phyloP scores from a whole-genome alignment of 495 filamentous ascomycete genomes.

The Penicillium manginii region DNA sequence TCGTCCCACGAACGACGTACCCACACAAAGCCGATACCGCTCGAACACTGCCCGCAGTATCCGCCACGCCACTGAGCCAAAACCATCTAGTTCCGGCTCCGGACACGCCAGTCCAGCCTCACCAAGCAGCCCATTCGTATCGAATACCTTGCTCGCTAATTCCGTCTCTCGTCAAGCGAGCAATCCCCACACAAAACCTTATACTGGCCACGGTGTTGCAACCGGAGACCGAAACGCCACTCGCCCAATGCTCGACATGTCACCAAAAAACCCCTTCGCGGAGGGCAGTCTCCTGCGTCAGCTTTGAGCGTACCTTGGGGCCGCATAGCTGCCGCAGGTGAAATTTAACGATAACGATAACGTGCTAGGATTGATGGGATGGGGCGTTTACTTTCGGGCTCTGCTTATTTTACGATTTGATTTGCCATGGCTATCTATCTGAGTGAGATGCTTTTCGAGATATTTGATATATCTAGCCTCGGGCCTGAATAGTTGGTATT shows the following conservation, averaged over 20 bases:
- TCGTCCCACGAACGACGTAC: conserved; percentile 28
- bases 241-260: conserved; percentile 61
- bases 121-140: conserved; percentile 33
- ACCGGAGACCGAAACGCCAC: conserved; percentile 54
- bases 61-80: conserved; percentile 21
- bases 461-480: background rate
- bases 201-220: conserved; percentile 54
- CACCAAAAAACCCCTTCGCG: conserved; percentile 53
- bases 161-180: conserved; percentile 21
- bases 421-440: background rate
- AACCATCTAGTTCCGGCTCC: conserved; percentile 19
- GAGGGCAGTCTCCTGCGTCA: conserved; percentile 57
- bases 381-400: background rate
- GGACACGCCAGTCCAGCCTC: conserved; percentile 27
- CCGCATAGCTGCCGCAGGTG: background rate
- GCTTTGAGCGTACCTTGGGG: conserved; percentile 33
- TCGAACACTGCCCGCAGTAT: conserved; percentile 38
- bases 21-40: conserved; percentile 31
- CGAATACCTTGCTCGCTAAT: conserved; percentile 42
- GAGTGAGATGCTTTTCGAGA: background rate
- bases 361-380: background rate
- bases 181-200: conserved; percentile 27
- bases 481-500: conserved; percentile 2
- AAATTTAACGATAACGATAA: conserved; percentile 5
- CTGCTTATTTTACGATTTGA: background rate